phyloP scores from a whole-genome alignment of 2,329 filamentous ascomycete genomes.

The Fusarium lateritium region DNA sequence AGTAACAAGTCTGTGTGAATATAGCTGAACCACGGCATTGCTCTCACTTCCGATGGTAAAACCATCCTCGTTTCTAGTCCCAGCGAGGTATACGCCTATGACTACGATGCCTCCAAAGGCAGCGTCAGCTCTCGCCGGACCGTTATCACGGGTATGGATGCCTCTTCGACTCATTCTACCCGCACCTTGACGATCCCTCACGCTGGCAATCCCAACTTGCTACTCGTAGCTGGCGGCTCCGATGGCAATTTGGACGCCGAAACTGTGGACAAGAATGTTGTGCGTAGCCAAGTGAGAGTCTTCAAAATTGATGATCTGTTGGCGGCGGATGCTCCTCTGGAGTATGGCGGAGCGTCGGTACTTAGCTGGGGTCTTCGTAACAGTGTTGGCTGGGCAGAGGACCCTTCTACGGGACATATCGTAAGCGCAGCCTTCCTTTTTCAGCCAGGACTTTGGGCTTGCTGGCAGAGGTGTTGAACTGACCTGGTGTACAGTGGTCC shows the following conservation, averaged over 20 bases:
- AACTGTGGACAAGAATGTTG: constrained; percentile 16
- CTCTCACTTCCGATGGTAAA: constrained; percentile 13
- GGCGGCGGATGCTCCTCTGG: neutral
- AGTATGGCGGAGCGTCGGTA: neutral
- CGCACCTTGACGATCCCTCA: constrained; percentile 13
- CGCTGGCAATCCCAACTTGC: constrained; percentile 7
- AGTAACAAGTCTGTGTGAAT: neutral
- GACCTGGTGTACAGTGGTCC: neutral
- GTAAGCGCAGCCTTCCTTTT: neutral
- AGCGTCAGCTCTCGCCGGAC: constrained; percentile 3
- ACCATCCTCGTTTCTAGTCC: constrained; percentile 22
- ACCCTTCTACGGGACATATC: constrained; percentile 13
- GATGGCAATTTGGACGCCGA: constrained; percentile 11
- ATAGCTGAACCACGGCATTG: constrained; percentile 20
- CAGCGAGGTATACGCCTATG: constrained; percentile 25
- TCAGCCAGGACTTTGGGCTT: fast-evolving
- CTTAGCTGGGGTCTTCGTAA: constrained; percentile 23
- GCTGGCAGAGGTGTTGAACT: neutral
- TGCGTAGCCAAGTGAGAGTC: constrained; percentile 15
- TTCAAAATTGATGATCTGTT: constrained; percentile 12
- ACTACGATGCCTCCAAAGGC: constrained; percentile 13
- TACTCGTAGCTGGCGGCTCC: constrained; percentile 19
- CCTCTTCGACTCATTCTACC: constrained; percentile 18
- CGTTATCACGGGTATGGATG: constrained; percentile 14
- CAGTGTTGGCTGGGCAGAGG: constrained; percentile 21